These are phyloP conservation scores for Curvularia verruculosa DNA, from an alignment of 2,329 filamentous ascomycete genomes.

Conservation along the genomic window DNA sequence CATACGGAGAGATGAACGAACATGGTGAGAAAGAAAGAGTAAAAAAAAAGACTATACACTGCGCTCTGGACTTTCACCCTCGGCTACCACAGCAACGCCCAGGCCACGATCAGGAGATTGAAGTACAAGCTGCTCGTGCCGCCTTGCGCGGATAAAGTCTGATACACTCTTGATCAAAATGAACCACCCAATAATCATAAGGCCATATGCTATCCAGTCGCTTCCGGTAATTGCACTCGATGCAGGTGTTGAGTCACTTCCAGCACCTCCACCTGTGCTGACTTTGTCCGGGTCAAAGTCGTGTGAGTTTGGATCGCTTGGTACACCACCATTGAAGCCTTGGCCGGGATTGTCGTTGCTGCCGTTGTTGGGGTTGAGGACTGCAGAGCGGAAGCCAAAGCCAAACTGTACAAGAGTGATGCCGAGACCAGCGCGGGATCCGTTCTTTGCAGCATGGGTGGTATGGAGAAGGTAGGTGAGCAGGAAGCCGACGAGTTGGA, in stretches of 20 bases:
- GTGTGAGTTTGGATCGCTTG: conserved; percentile 87
- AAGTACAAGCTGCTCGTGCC: conserved; percentile 90
- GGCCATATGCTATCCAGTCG: conserved; percentile 87
- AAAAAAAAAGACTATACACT: conserved; percentile 44
- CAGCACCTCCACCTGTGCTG: conserved; percentile 36
- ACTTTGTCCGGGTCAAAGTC: conserved; percentile 80
- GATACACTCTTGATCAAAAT: conserved; percentile 92
- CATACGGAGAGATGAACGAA: neutral
- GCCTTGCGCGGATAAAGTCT: conserved; percentile 84
- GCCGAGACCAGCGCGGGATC: conserved; percentile 89
- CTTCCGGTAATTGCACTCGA: conserved; percentile 68
- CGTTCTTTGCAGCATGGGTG: conserved; percentile 97
- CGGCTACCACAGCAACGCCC: conserved; percentile 82
- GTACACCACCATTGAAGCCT: conserved; percentile 63
- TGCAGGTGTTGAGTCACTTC: conserved; percentile 40
- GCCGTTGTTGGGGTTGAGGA: conserved; percentile 41
- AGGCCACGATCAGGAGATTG: conserved; percentile 91
- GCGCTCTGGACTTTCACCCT: conserved; percentile 79
- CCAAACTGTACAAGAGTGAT: conserved; percentile 96
- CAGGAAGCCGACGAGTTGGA: conserved; percentile 95
- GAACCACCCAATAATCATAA: conserved; percentile 99
- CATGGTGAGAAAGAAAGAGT: conserved; percentile 1
- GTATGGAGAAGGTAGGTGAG: conserved; percentile 98
- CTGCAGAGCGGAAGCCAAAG: conserved; percentile 82
- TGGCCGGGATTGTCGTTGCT: conserved; percentile 57